Base-by-base conservation (phyloP, 1,139 yeast species). In the Debaryomyces fabryi region DNA sequence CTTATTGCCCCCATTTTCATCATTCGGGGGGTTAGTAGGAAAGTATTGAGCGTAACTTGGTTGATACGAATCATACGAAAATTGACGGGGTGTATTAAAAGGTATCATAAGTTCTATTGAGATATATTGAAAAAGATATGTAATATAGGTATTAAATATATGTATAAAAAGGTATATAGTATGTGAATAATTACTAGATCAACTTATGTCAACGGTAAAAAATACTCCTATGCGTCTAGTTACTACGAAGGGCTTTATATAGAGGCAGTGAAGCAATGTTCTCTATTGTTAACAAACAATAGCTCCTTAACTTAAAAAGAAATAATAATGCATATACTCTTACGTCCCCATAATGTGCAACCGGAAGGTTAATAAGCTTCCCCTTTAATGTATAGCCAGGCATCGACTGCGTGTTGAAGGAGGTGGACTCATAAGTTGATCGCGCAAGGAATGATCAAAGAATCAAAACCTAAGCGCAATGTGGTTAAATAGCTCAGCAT, bases 231-330 rank as follows among this genome's bases (percentile, higher is more conserved):
- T 25, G 33, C 42, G 36, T 21, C 35, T 32, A 40, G 30, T 27
- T 29, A 23, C 33, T 29, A 30, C 36, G 7, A 37, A n/a, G 20
- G 25, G 20, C 20, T 32, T 30, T 40, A 40, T 40, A 40, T 40
- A 30, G 36, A 40, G 43, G 43, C 43, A 40, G 36, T 40, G 43
- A 40, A 40, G 43, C 36, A 40, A 40, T 30, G 34, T 40, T 15
- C 18, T 40, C 29, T 29, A 40, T 40, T 40, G 43, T 40, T 18
- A 35, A n/a, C 12, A 15, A 40, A 40, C 43, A 40, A 40, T 40
- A 18, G 20, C 27, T 12, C 24, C 12, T 10, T 40, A 18, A 35
- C 36, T 39, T 30, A 30, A 29, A 40, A 40, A 40, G 43, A 29
- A 40, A 40, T 29, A 40, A 30, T 30, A 30, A 18, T 30, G 43